phyloP scores from a whole-genome alignment of 108 stramenopile species.

The Pseudonitzschia pungens region DNA sequence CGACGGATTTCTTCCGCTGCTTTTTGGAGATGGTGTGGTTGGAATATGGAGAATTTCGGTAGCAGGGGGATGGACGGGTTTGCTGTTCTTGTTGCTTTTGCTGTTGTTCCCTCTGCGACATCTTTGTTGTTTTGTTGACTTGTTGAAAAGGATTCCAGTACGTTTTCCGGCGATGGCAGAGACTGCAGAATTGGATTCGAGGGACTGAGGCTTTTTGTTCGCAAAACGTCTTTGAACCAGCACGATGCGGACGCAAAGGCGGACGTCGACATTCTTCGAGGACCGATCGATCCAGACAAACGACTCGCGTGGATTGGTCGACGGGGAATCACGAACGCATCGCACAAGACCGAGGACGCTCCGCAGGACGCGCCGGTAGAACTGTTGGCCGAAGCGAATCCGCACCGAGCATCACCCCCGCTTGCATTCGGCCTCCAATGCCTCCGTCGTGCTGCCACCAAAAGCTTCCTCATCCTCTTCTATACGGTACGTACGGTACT shows the following conservation, averaged over 20 bases:
- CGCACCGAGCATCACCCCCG: too few relatives aligned
- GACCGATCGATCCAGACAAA: too few relatives aligned
- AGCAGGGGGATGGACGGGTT: background rate
- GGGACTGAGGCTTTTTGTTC: constrained; percentile 9
- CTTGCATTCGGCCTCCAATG: too few relatives aligned
- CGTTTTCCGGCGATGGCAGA: background rate
- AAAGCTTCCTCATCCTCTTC: too few relatives aligned
- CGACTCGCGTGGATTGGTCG: too few relatives aligned
- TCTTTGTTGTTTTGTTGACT: background rate
- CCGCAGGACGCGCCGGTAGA: too few relatives aligned
- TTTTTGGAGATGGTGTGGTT: constrained; percentile 9
- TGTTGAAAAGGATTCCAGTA: background rate
- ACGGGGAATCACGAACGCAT: too few relatives aligned
- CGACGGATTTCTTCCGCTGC: constrained; percentile 1
- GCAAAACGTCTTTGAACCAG: constrained; percentile 11
- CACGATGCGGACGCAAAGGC: background rate
- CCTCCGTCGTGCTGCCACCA: too few relatives aligned
- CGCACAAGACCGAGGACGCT: too few relatives aligned
- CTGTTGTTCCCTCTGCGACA: background rate
- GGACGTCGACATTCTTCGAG: background rate
- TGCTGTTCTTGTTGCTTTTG: background rate
- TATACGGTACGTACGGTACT: too few relatives aligned
- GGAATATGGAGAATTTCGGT: background rate
- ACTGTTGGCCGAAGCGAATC: too few relatives aligned
- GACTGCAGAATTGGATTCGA: constrained; percentile 12